These are phyloP conservation scores for Phytophthora pisi DNA, from an alignment of 352 stramenopile species.

Conservation along the genomic window DNA sequence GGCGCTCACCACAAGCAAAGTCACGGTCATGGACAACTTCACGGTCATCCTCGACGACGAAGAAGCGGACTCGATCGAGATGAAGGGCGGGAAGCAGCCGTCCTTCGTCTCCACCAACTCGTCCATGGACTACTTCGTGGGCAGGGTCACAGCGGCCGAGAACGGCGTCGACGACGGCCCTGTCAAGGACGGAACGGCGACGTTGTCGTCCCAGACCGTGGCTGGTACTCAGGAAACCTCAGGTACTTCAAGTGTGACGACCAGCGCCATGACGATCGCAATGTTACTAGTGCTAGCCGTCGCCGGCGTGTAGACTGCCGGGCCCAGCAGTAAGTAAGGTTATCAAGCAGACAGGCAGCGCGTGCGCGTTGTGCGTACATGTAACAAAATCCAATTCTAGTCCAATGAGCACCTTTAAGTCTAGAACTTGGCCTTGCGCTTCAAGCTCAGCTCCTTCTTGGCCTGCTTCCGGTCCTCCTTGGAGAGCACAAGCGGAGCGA, in stretches of 20 bases:
- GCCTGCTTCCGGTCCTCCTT: conserved; percentile 88
- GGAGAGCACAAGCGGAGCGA: conserved; percentile 91
- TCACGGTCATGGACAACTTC: conserved; percentile 49
- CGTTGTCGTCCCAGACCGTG: conserved; percentile 21
- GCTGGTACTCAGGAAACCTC: conserved; percentile 20
- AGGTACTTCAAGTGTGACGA: neutral
- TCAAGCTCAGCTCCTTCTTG: conserved; percentile 78
- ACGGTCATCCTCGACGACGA: conserved; percentile 41
- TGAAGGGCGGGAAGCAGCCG: conserved; percentile 34
- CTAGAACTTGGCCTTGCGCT: conserved; percentile 88
- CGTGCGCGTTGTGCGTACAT: conserved; percentile 11
- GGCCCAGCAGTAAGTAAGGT: conserved; percentile 8
- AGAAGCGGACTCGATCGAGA: conserved; percentile 32
- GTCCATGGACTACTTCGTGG: conserved; percentile 39
- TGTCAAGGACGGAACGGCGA: neutral
- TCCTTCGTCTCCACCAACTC: conserved; percentile 42
- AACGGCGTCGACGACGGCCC: conserved; percentile 23
- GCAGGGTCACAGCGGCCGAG: conserved; percentile 28
- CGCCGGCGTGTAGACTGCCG: conserved; percentile 14
- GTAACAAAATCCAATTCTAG: conserved; percentile 43
- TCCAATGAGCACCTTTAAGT: conserved; percentile 14
- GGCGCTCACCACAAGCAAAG: conserved; percentile 40
- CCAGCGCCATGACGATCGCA: conserved; percentile 7
- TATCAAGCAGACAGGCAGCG: conserved; percentile 17
- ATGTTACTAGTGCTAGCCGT: conserved; percentile 13